phyloP scores from a whole-genome alignment of 2,329 filamentous ascomycete species.

The Nothophaeocryptopus gaeumannii region DNA sequence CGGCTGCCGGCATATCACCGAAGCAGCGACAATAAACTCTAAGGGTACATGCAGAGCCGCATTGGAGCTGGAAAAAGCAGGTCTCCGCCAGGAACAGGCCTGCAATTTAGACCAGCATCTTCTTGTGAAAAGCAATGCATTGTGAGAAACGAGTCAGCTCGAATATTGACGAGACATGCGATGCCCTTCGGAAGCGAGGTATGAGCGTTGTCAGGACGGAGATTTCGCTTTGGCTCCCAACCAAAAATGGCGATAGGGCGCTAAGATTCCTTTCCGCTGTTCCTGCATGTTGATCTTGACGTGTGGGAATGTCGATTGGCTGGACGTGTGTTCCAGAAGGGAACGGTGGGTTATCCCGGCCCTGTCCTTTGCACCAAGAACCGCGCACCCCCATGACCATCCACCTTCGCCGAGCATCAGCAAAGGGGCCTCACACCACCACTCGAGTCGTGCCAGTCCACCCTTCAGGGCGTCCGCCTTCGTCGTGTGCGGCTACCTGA shows the following conservation, averaged over 20 bases:
- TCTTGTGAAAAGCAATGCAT: too few species aligned
- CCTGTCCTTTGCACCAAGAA: neutral
- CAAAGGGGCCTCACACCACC: slow-evolving; percentile 15
- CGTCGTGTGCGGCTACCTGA: too few species aligned
- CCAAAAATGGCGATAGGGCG: slow-evolving; percentile 2
- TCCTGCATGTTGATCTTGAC: slow-evolving; percentile 13
- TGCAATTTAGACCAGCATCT: too few species aligned
- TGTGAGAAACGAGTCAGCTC: neutral
- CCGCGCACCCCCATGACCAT: neutral
- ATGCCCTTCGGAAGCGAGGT: neutral
- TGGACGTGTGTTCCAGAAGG: slow-evolving; percentile 1
- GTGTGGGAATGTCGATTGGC: slow-evolving; percentile 7
- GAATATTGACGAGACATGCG: too few species aligned
- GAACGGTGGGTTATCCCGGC: slow-evolving; percentile 9
- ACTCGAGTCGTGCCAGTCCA: too few species aligned
- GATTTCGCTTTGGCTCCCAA: slow-evolving; percentile 14
- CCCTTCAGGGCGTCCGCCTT: too few species aligned
- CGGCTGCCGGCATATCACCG: neutral
- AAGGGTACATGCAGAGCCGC: slow-evolving; percentile 3
- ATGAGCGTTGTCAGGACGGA: neutral
- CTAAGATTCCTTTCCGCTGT: slow-evolving; percentile 11
- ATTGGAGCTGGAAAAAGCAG: too few species aligned
- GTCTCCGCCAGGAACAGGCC: too few species aligned
- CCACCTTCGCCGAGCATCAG: slow-evolving; percentile 4
- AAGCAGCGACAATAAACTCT: slow-evolving; percentile 1